phyloP scores from a whole-genome alignment of 2,329 filamentous ascomycete species.

The Penicillium sp. region DNA sequence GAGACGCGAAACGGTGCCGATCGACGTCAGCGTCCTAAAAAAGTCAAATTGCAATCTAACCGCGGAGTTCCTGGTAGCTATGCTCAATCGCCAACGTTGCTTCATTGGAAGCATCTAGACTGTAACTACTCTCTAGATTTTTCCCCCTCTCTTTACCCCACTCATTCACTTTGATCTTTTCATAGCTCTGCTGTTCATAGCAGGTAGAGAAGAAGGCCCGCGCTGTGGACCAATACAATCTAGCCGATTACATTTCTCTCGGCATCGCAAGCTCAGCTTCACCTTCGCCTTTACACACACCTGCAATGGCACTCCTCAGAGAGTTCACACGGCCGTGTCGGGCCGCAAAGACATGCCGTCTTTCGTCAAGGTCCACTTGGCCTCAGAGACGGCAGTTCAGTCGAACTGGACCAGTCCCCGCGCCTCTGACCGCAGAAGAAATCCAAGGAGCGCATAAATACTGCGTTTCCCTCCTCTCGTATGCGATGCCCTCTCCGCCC shows the following conservation, averaged over 20 bases:
- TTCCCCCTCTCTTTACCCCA: background rate
- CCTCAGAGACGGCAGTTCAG: constrained; percentile 32
- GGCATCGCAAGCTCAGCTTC: constrained; percentile 14
- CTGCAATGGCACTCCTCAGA: constrained; percentile 26
- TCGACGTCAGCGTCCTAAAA: constrained; percentile 34
- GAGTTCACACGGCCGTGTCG: constrained; percentile 25
- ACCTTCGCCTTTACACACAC: constrained; percentile 10
- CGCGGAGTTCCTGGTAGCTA: background rate
- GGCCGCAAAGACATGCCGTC: constrained; percentile 17
- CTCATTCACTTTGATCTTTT: background rate
- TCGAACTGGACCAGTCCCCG: constrained; percentile 18
- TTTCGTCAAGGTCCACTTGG: constrained; percentile 9
- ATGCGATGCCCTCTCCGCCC: constrained; percentile 16
- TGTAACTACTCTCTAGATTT: background rate
- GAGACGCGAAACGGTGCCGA: constrained; percentile 33
- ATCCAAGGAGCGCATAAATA: constrained; percentile 58
- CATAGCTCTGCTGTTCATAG: background rate
- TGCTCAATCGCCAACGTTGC: background rate
- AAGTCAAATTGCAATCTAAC: constrained; percentile 12
- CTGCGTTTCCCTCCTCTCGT: constrained; percentile 62
- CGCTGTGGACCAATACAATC: constrained; percentile 21
- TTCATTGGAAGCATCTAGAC: no score
- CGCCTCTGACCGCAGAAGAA: constrained; percentile 43
- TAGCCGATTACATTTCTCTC: constrained; percentile 20
- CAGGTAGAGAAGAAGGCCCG: constrained; percentile 13